These are phyloP conservation scores for Diplodia seriata DNA, from an alignment of 2,329 filamentous ascomycete genomes.

Conservation along the genomic window DNA sequence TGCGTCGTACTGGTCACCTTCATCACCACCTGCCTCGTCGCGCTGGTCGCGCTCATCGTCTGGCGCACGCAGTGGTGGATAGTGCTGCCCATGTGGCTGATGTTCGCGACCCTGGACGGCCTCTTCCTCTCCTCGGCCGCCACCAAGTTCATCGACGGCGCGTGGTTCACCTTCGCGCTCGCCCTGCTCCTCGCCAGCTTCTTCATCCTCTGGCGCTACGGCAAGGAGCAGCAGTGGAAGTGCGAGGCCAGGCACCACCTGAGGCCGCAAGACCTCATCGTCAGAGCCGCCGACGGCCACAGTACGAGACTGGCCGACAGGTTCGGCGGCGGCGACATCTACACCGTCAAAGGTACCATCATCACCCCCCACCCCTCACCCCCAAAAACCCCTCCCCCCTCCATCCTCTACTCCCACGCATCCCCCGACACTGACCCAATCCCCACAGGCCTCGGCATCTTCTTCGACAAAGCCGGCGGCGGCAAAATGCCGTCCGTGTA, in stretches of 20 bases:
- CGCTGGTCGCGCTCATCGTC: conserved; percentile 73
- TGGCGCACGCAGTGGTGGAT: conserved; percentile 69
- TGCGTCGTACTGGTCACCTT: conserved; percentile 83
- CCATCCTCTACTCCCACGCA: background rate
- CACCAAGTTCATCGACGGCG: conserved; percentile 75
- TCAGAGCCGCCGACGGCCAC: conserved; percentile 45
- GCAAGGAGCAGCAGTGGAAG: conserved; percentile 79
- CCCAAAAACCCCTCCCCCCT: background rate
- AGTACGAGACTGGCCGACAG: conserved; percentile 46
- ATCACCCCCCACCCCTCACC: background rate
- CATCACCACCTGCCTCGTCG: conserved; percentile 76
- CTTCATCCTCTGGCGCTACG: conserved; percentile 78
- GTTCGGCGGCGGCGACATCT: conserved; percentile 50
- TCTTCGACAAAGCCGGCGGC: conserved; percentile 80
- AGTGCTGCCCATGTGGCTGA: conserved; percentile 67
- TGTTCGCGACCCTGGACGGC: conserved; percentile 72
- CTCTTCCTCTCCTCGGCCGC: conserved; percentile 73
- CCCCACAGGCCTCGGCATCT: conserved; percentile 67
- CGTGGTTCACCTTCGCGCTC: conserved; percentile 77
- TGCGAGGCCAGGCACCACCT: conserved; percentile 70
- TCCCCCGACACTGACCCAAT: too few relatives aligned
- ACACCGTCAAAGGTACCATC: conserved; percentile 42
- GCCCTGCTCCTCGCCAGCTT: conserved; percentile 66
- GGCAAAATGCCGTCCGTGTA: conserved; percentile 70
- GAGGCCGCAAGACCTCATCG: conserved; percentile 54